Conservation (phyloP, 257 asterid species). For the Jacaranda mimosifolia region DNA sequence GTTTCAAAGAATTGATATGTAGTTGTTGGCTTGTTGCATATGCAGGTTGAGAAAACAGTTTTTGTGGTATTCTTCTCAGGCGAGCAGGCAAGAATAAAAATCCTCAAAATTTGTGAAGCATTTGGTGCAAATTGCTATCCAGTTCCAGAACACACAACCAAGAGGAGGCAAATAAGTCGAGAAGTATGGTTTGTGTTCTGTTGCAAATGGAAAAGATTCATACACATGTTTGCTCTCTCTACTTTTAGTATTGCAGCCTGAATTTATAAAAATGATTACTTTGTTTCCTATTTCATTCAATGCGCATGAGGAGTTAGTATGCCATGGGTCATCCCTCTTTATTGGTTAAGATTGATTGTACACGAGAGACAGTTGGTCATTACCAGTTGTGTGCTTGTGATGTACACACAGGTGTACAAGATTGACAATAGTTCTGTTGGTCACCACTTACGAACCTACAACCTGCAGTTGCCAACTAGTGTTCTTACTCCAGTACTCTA, state of each 20-base stretch:
- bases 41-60: slow-evolving; percentile 95
- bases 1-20: slow-evolving; percentile 30
- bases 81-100: slow-evolving; percentile 94
- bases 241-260: not conserved
- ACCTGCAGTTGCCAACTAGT: slow-evolving; percentile 15
- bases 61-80: slow-evolving; percentile 98
- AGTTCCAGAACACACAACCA: slow-evolving; percentile 85
- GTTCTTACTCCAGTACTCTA: slow-evolving; percentile 20
- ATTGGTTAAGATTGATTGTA: not conserved
- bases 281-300: slow-evolving; percentile 18
- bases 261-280: not conserved
- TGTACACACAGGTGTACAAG: not conserved
- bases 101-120: slow-evolving; percentile 95
- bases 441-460: slow-evolving; percentile 12
- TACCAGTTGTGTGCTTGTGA: slow-evolving; percentile 10
- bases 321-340: slow-evolving; percentile 22
- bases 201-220: slow-evolving; percentile 34
- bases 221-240: slow-evolving; percentile 13
- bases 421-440: slow-evolving; percentile 1
- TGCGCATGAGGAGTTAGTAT: slow-evolving; percentile 8
- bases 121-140: slow-evolving; percentile 98
- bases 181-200: slow-evolving; percentile 69
- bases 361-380: not conserved
- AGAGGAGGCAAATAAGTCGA: slow-evolving; percentile 81
- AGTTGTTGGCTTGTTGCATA: slow-evolving; percentile 41